These are phyloP conservation scores for Purpureocillium takamizusanense DNA, from an alignment of 2,329 filamentous ascomycete species.

Conservation along the genomic window DNA sequence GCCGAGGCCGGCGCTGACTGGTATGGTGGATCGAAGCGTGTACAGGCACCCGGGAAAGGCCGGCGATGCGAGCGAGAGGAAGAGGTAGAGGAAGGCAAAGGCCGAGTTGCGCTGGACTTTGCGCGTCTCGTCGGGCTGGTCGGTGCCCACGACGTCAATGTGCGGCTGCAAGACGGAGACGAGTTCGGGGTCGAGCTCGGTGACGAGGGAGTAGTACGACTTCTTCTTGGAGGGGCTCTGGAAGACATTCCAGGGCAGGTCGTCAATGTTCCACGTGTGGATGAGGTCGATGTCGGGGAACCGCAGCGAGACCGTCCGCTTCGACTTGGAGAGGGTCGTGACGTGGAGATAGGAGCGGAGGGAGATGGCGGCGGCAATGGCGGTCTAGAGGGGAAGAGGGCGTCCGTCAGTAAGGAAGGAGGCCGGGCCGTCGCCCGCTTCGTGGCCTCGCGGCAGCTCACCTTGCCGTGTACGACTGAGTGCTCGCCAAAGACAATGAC, in stretches of 20 bases:
- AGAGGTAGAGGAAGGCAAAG: conserved; percentile 83
- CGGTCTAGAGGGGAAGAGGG: conserved; percentile 44
- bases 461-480: conserved; percentile 94
- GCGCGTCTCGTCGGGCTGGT: conserved; percentile 58
- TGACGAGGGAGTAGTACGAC: conserved; percentile 86
- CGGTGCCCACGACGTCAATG: conserved; percentile 59
- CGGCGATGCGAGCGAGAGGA: conserved; percentile 74
- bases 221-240: conserved; percentile 79
- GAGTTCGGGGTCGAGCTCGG: conserved; percentile 73
- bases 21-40: conserved; percentile 86
- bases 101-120: conserved; percentile 81
- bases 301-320: conserved; percentile 74
- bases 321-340: conserved; percentile 86
- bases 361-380: conserved; percentile 90
- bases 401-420: conserved; percentile 1
- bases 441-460: conserved; percentile 23
- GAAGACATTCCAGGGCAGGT: conserved; percentile 80
- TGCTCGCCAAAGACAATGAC: conserved; percentile 98
- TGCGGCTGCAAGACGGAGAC: conserved; percentile 73
- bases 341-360: conserved; percentile 94
- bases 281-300: conserved; percentile 86
- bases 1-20: conserved; percentile 82
- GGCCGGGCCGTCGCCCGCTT: no score
- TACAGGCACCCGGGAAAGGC: conserved; percentile 77
- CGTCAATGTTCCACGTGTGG: conserved; percentile 91